phyloP scores from a whole-genome alignment of 2,329 filamentous ascomycete genomes.

The Teratosphaeriaceae sp. region DNA sequence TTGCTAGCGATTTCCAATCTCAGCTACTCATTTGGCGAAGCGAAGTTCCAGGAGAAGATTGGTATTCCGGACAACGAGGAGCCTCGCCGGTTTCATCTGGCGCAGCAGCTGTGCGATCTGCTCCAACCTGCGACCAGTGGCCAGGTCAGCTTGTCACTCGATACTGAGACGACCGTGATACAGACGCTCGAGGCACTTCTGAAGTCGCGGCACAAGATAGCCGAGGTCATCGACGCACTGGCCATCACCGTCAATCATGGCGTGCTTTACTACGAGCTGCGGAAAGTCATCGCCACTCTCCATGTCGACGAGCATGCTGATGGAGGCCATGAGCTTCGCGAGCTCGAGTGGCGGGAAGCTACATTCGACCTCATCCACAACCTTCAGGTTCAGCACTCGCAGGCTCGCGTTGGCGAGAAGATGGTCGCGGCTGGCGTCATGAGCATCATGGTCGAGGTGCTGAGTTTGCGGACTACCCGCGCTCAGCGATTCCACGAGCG shows the following conservation, averaged over 20 bases:
- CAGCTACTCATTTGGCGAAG: slow-evolving; percentile 79
- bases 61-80: slow-evolving; percentile 84
- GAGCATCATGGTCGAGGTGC: slow-evolving; percentile 80
- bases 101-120: slow-evolving; percentile 86
- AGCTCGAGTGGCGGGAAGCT: slow-evolving; percentile 84
- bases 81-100: slow-evolving; percentile 78
- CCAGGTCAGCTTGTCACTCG: slow-evolving; percentile 60
- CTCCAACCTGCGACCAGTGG: slow-evolving; percentile 75
- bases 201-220: slow-evolving; percentile 65
- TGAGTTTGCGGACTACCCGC: slow-evolving; percentile 73
- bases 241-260: slow-evolving; percentile 96
- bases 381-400: slow-evolving; percentile 52
- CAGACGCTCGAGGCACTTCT: slow-evolving; percentile 79
- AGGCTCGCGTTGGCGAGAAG: slow-evolving; percentile 62
- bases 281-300: slow-evolving; percentile 83
- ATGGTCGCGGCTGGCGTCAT: slow-evolving; percentile 86
- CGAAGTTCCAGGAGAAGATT: slow-evolving; percentile 77
- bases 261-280: slow-evolving; percentile 83
- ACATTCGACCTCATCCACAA: slow-evolving; percentile 83
- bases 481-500: slow-evolving; percentile 79
- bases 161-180: slow-evolving; percentile 76
- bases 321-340: slow-evolving; percentile 52
- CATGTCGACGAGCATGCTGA: slow-evolving; percentile 51
- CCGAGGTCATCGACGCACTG: slow-evolving; percentile 82
- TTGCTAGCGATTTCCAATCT: slow-evolving; percentile 85